Conservation (phyloP, 805 yeast genomes). For the Cyberlindnera euphorbiae region DNA sequence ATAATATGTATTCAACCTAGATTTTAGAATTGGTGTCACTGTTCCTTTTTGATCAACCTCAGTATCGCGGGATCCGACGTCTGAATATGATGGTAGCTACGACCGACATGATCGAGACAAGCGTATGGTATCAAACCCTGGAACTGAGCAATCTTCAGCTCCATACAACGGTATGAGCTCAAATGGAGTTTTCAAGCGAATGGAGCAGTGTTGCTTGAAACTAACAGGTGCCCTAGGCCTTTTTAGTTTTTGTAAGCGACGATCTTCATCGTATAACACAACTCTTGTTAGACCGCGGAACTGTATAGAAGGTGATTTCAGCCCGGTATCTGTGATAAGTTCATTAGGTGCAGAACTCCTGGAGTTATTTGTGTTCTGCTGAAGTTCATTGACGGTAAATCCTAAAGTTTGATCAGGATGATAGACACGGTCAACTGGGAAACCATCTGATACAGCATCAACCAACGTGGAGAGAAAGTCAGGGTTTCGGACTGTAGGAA, state of each 20-base stretch:
- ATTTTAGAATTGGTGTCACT: conserved; percentile 2
- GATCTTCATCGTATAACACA: conserved; percentile 2
- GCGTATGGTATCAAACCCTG: not conserved
- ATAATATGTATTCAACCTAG: not conserved
- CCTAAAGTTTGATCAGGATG: not conserved
- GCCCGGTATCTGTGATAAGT: too few species aligned
- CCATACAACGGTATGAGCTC: too few species aligned
- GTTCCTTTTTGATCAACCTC: too few species aligned
- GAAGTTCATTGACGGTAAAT: too few species aligned
- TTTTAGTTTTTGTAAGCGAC: not conserved
- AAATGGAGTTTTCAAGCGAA: not conserved
- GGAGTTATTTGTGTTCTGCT: too few species aligned
- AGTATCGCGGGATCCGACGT: too few species aligned
- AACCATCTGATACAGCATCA: conserved; percentile 3
- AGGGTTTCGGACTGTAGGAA: conserved; percentile 4
- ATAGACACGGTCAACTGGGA: conserved; percentile 2
- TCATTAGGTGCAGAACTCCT: too few species aligned
- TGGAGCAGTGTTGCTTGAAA: conserved; percentile 5
- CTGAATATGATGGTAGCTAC: conserved; percentile 1
- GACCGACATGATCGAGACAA: conserved; percentile 2
- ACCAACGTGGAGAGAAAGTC: conserved; percentile 6
- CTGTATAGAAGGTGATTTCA: conserved; percentile 2
- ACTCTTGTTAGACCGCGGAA: conserved; percentile 5
- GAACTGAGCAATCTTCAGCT: too few species aligned
- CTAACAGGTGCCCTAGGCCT: too few species aligned